A percentile compares a stretch with the other conserved stretches of the same genome.
phyloP scores from a whole-genome alignment of 2,329 filamentous ascomycete species.

The Alternaria atra region DNA sequence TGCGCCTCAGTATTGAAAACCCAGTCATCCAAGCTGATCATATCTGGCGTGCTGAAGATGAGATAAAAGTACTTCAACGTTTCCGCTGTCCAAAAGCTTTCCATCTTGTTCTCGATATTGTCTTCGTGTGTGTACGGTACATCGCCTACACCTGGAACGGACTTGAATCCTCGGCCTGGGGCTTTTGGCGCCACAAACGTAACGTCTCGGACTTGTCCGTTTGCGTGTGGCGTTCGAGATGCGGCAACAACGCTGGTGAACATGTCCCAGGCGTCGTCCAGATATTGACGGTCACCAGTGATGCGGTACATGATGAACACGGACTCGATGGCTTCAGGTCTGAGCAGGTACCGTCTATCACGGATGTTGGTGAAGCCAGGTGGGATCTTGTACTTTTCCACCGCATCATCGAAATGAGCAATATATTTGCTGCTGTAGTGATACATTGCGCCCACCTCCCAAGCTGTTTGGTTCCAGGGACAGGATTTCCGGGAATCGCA shows the following conservation, averaged over 20 bases:
- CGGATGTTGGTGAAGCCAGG: constrained; percentile 53
- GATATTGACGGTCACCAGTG: constrained; percentile 60
- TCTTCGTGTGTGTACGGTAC: constrained; percentile 15
- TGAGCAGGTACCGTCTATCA: constrained; percentile 57
- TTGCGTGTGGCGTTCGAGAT: constrained; percentile 53
- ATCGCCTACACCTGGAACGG: constrained; percentile 3
- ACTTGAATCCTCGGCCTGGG: constrained; percentile 6
- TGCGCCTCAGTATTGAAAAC: constrained; percentile 63
- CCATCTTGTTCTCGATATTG: constrained; percentile 47
- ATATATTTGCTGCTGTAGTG: constrained; percentile 28
- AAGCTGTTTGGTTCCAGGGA: constrained; percentile 63
- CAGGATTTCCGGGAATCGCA: constrained; percentile 56
- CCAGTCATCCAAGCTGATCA: constrained; percentile 58
- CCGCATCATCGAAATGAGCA: constrained; percentile 21
- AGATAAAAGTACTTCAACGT: constrained; percentile 63
- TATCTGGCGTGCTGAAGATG: constrained; percentile 55
- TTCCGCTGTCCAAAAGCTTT: constrained; percentile 61
- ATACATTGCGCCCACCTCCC: constrained; percentile 53
- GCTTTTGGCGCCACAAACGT: constrained; percentile 31
- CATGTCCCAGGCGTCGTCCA: constrained; percentile 60
- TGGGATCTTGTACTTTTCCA: constrained; percentile 39
- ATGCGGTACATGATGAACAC: constrained; percentile 69
- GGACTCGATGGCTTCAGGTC: constrained; percentile 67
- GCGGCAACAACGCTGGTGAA: constrained; percentile 54
- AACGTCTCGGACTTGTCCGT: constrained; percentile 57